These are phyloP conservation scores for Lolium multiflorum DNA, from an alignment of 176 grass and related monocot genomes.

Conservation along the genomic window DNA sequence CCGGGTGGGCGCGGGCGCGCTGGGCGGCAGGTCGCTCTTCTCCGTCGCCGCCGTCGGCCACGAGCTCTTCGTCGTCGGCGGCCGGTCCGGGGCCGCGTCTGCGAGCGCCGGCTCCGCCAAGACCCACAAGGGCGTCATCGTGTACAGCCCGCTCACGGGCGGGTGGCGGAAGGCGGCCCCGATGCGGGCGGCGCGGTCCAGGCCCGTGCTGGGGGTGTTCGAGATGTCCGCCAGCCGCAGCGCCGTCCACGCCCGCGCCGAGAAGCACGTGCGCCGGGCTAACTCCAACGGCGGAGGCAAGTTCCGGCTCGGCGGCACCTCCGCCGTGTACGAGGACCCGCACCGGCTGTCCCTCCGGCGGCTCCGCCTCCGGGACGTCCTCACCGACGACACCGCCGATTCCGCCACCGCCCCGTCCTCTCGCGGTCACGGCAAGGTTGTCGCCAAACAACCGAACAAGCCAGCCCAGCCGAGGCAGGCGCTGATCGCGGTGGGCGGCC, in stretches of 20 bases:
- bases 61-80: slow-evolving; percentile 71
- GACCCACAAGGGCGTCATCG: slow-evolving; percentile 66
- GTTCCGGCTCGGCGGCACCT: slow-evolving; percentile 57
- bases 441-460: not conserved
- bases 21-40: slow-evolving; percentile 64
- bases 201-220: slow-evolving; percentile 77
- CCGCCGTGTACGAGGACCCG: slow-evolving; percentile 79
- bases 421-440: not conserved
- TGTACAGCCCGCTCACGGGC: slow-evolving; percentile 69
- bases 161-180: slow-evolving; percentile 75
- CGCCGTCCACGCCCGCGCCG: slow-evolving; percentile 43
- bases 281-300: slow-evolving; percentile 25
- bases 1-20: slow-evolving; percentile 43
- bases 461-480: slow-evolving; percentile 46
- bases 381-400: slow-evolving; percentile 51
- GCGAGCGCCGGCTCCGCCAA: slow-evolving; percentile 46
- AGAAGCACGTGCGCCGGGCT: slow-evolving; percentile 21
- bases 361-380: slow-evolving; percentile 65
- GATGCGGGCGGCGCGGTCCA: slow-evolving; percentile 66
- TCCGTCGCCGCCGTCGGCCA: slow-evolving; percentile 63
- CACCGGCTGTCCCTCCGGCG: slow-evolving; percentile 70
- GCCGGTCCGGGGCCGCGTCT: slow-evolving; percentile 33
- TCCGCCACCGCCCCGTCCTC: not conserved
- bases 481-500: slow-evolving; percentile 75
- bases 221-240: slow-evolving; percentile 60